Evolutionary conservation across 2,329 filamentous ascomycete species (phyloP), one percentile per base, ranked within the genome.

Genomic region (Calonectria montana): DNA sequence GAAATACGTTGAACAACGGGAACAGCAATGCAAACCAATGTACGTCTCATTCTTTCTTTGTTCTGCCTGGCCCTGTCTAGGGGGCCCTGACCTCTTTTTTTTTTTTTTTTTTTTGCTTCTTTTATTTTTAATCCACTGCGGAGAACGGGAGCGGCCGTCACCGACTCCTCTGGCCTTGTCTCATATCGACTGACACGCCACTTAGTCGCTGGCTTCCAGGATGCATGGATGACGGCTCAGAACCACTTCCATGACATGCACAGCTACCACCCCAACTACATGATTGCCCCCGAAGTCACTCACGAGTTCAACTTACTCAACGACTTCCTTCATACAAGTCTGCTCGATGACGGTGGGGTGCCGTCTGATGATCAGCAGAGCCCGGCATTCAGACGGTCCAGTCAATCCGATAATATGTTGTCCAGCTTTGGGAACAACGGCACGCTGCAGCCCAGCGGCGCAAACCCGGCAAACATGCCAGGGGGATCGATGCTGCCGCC

Each of bases 231-330:
- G 81, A 89, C 88, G 76, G 90, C 92, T 71, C 94, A 95, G 80
- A 97, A 93, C 82, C 77, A 79, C 74, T 78, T 97, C 94, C 83
- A 97, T 87, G 95, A 98, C 84, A 97, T 98, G 92, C 95, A 97
- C 85, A 94, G 92, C 82, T 95, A 96, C 81, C 95, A 98, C 85
- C 94, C 94, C 71, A 97, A 94, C 81, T 98, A 97, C 87, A 96
- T 98, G 93, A 97, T 98, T 85, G 86, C 88, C 62, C 94, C 95
- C 74, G 97, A 99, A 84, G 94, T 98, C 78, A 96, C 94, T 73
- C 97, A 97, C 85, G 97, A 99, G 87, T 98, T 98, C 83, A 98
- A 98, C 82, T 87, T 98, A 64, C 91, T 99, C 81, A 97, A 97
- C 87, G 96, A 99, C 83, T 98, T 98, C 82, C 89, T 99, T 73